A percentile compares a stretch with the other conserved stretches of the same genome.
Evolutionary conservation across 257 asterid species (phyloP).

Genomic region (Gardenia jasminoides): DNA sequence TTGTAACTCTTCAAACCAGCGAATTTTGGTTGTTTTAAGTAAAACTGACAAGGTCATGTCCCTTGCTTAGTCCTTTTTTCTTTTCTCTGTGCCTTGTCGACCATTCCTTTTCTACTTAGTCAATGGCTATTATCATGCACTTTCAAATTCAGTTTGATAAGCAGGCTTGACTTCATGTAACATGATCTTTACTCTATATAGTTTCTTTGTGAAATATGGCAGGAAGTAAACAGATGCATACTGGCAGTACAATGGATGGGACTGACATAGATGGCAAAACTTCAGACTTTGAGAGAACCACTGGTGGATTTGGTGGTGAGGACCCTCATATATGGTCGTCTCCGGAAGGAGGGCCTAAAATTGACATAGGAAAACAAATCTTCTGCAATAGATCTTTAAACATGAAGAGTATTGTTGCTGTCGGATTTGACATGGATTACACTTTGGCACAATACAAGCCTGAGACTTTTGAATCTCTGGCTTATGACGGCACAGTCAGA

Average conservation of each 20-base stretch:
- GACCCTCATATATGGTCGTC: conserved; percentile 68
- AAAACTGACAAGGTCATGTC: not conserved
- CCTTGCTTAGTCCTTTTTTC: not conserved
- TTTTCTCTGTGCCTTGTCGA: not conserved
- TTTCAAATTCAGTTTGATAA: not conserved
- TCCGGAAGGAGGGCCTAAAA: conserved; percentile 63
- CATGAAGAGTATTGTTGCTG: conserved; percentile 87
- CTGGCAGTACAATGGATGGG: conserved; percentile 50
- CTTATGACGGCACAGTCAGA: conserved; percentile 85
- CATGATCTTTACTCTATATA: not conserved
- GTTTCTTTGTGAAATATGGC: conserved; percentile 28
- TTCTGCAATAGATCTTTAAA: conserved; percentile 94
- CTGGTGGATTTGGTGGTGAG: conserved; percentile 36
- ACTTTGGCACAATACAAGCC: conserved; percentile 92
- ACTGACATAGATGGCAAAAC: conserved; percentile 29
- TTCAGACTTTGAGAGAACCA: conserved; percentile 38
- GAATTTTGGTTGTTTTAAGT: not conserved
- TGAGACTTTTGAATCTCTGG: conserved; percentile 93
- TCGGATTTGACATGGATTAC: conserved; percentile 98
- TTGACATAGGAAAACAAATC: conserved; percentile 70
- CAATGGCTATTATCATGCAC: not conserved
- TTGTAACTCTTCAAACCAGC: not conserved
- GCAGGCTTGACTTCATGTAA: not conserved
- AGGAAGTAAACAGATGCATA: conserved; percentile 44
- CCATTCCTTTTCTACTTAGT: not conserved